phyloP scores from a whole-genome alignment of 225 moss, liverwort and hornwort genomes.

The Pseudoscleropodium purum region DNA sequence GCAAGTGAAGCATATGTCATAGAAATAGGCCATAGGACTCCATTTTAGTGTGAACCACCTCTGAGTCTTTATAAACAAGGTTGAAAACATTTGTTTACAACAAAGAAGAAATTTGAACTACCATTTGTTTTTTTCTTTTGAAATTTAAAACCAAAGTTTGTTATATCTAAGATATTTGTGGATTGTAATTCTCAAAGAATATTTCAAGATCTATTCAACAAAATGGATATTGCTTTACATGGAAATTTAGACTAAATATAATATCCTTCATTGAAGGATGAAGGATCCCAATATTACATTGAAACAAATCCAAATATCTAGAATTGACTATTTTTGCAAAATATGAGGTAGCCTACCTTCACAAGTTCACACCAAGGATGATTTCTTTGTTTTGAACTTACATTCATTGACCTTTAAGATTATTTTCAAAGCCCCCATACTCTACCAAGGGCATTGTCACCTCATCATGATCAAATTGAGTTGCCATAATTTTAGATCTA shows the following conservation, averaged over 20 bases:
- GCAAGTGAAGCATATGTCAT: too few species aligned
- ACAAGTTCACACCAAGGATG: accelerated
- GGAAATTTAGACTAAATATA: not conserved
- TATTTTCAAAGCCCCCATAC: not conserved
- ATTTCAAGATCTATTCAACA: not conserved
- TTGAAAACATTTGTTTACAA: not conserved
- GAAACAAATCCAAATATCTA: not conserved
- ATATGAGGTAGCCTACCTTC: not conserved
- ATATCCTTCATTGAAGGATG: not conserved
- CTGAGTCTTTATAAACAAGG: not conserved
- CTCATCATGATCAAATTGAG: accelerated
- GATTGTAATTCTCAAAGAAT: not conserved
- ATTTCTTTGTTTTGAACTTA: not conserved
- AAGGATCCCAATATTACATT: not conserved
- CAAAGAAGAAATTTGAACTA: not conserved
- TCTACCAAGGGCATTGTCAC: accelerated
- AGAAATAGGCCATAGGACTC: not conserved
- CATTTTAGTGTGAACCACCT: accelerated
- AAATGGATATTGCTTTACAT: accelerated
- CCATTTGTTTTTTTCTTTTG: too few species aligned
- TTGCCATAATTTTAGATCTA: not conserved
- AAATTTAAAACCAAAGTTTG: not conserved
- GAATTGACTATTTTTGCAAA: not conserved
- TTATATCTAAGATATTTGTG: accelerated
- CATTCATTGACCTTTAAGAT: not conserved